Conservation (phyloP, 805 yeast species). For the Ogataea saltuana region DNA sequence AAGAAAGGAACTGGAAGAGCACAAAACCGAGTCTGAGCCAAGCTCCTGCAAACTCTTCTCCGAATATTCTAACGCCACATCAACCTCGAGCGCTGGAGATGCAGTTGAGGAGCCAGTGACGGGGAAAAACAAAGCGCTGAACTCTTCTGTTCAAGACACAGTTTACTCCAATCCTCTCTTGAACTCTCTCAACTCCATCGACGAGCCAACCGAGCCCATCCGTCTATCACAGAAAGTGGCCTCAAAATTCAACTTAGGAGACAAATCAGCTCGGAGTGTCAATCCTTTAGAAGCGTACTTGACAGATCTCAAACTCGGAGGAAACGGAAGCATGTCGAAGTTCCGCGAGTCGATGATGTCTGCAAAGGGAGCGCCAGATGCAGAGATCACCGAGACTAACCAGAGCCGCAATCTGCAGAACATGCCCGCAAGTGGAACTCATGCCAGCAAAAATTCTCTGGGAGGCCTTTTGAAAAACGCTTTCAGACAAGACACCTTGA, state of each 20-base stretch:
- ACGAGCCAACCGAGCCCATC: slow-evolving; percentile 22
- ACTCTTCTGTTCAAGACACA: slow-evolving; percentile 14
- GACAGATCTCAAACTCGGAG: slow-evolving; percentile 43
- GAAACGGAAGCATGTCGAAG: slow-evolving; percentile 44
- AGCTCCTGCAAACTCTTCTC: slow-evolving; percentile 33
- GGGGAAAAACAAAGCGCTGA: no score
- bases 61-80: slow-evolving; percentile 35
- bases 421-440: neutral
- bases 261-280: slow-evolving; percentile 18
- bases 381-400: neutral
- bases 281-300: slow-evolving; percentile 59
- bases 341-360: slow-evolving; percentile 38
- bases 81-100: slow-evolving; percentile 28
- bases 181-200: slow-evolving; percentile 20
- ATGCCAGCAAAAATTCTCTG: slow-evolving; percentile 7
- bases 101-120: slow-evolving; percentile 8
- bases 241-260: slow-evolving; percentile 18
- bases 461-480: slow-evolving; percentile 15
- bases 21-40: slow-evolving; percentile 27
- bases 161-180: slow-evolving; percentile 27
- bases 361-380: slow-evolving; percentile 4
- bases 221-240: slow-evolving; percentile 12
- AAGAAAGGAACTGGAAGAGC: slow-evolving; percentile 7
- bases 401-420: neutral
- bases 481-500: slow-evolving; percentile 1